Percentiles rank a stretch among this genome's conserved stretches.
phyloP scores from a whole-genome alignment of 2,329 filamentous ascomycete species.

The Clarireedia hainanense region DNA sequence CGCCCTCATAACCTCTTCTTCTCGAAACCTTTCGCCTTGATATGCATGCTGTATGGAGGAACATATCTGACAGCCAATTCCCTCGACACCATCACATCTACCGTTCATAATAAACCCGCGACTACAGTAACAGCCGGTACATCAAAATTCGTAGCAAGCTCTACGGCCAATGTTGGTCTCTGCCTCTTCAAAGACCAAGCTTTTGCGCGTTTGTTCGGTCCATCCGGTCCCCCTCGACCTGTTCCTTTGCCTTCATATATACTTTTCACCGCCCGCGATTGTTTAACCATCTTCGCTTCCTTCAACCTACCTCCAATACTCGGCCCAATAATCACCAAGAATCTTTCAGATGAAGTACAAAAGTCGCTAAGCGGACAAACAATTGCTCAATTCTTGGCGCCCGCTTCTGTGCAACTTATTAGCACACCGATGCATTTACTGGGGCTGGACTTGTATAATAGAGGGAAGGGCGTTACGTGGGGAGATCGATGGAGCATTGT shows the following conservation, averaged over 20 bases:
- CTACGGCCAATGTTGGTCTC: conserved; percentile 72
- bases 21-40: conserved; percentile 60
- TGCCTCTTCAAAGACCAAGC: conserved; percentile 86
- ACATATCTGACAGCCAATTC: conserved; percentile 86
- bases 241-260: conserved; percentile 66
- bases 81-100: conserved; percentile 72
- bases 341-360: conserved; percentile 45
- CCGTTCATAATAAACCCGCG: conserved; percentile 48
- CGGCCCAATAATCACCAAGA: conserved; percentile 56
- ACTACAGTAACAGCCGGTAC: conserved; percentile 62
- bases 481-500: conserved; percentile 59
- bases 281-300: conserved; percentile 80
- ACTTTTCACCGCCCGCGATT: conserved; percentile 77
- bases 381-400: conserved; percentile 71
- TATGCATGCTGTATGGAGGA: conserved; percentile 71
- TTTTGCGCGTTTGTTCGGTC: conserved; percentile 77
- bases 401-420: conserved; percentile 68
- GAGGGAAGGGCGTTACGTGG: conserved; percentile 40
- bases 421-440: conserved; percentile 81
- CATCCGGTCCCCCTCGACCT: conserved; percentile 42
- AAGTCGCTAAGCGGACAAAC: conserved; percentile 45
- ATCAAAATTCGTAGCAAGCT: conserved; percentile 74
- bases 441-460: conserved; percentile 80
- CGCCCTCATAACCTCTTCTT: conserved; percentile 54
- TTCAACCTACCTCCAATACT: conserved; percentile 84